Evolutionary conservation across 208 protist species (phyloP), one percentile per base, ranked within the genome.

Genomic region (Trypanosoma caninum): DNA sequence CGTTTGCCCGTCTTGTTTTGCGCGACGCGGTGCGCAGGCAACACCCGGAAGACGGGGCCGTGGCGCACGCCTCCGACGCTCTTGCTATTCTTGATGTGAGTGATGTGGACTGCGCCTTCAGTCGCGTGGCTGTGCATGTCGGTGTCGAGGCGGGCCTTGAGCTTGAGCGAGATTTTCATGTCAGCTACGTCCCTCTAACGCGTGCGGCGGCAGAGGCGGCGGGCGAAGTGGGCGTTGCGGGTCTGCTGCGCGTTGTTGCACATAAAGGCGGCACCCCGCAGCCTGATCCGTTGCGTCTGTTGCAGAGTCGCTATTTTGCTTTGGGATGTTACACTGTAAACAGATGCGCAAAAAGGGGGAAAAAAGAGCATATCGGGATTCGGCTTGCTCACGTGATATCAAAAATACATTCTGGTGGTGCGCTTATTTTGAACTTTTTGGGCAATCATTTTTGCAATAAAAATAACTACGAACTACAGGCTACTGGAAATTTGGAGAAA

Each of bases 31-130:
- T n/a, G n/a, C n/a, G n/a, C n/a, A n/a, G n/a, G n/a, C n/a, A n/a
- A n/a, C n/a, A n/a, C n/a, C n/a, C n/a, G n/a, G n/a, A n/a, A n/a
- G n/a, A n/a, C n/a, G n/a, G n/a, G n/a, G n/a, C n/a, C n/a, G n/a
- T n/a, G 11, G 25, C 34, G 34, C 3, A n/a, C n/a, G 8, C 7
- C 5, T 31, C 41, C 13, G 64, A 70, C 3, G 59, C 72, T 13
- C 44, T 91, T 20, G 63, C 74, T 7, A 73, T 91, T 63, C 65
- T 91, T 40, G 84, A 91, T 54, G 78, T 76, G 3, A 91, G 48
- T 53, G 84, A 74, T 20, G 71, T 85, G 46, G 84, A 91, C 64
- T 83, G 81, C 48, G 76, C 78, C 38, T 87, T 91, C 51, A 74
- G 75, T 52, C 80, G 84, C 45, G 77, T 77, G 18, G 80, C 84